A percentile compares a stretch with the other conserved stretches of the same genome.
phyloP scores from a whole-genome alignment of 2,329 filamentous ascomycete genomes.

The Scedosporium dehoogii region DNA sequence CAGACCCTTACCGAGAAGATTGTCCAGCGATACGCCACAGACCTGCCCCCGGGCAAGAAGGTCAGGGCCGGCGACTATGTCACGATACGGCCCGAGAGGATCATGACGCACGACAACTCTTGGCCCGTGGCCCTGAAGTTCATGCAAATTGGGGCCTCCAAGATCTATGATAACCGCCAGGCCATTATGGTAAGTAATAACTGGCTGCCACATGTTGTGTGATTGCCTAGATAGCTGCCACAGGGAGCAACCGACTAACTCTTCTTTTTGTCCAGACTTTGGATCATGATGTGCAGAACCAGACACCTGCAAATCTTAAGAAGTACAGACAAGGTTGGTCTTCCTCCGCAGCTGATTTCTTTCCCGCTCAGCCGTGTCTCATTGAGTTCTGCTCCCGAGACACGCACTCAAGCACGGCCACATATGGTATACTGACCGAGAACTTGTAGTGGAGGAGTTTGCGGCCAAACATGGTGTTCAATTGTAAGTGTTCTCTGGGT shows the following conservation, averaged over 20 bases:
- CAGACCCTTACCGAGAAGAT: constrained; percentile 93
- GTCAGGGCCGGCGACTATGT: constrained; percentile 80
- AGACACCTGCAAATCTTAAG: constrained; percentile 63
- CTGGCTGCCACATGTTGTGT: no score
- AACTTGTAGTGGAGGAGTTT: constrained; percentile 65
- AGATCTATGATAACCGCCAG: constrained; percentile 47
- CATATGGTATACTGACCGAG: no score
- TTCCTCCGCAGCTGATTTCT: no score
- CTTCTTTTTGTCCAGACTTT: constrained; percentile 36
- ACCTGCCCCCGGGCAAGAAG: constrained; percentile 61
- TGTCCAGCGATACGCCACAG: constrained; percentile 71
- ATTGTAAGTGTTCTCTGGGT: constrained; percentile 41
- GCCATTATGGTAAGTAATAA: constrained; percentile 22
- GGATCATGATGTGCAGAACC: constrained; percentile 86
- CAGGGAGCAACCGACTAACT: no score
- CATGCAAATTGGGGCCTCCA: constrained; percentile 66
- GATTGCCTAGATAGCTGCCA: no score
- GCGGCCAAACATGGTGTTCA: constrained; percentile 66
- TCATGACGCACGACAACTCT: constrained; percentile 83
- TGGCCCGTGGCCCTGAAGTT: constrained; percentile 68
- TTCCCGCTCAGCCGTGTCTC: no score
- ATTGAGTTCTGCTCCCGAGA: no score
- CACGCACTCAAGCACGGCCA: no score
- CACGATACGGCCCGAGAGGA: constrained; percentile 57
- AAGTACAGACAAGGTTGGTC: constrained; percentile 49